Evolutionary conservation across 768 basidiomycete genomes (phyloP).

Genomic region (Lactarius hatsudake): DNA sequence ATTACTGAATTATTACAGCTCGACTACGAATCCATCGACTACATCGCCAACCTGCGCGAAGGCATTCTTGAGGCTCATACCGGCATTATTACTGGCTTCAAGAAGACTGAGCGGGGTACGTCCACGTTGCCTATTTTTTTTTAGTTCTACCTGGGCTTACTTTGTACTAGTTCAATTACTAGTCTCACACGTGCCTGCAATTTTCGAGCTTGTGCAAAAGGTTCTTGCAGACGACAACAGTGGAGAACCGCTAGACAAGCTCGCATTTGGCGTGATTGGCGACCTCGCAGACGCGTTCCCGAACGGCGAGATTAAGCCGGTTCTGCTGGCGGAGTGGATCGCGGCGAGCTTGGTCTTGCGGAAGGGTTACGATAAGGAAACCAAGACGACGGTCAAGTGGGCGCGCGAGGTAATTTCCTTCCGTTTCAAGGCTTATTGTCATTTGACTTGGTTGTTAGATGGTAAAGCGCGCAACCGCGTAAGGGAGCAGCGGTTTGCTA

Average conservation of each 20-base stretch:
- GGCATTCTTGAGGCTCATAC: constrained; percentile 97
- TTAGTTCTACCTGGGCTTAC: not conserved
- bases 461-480: constrained; percentile 68
- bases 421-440: constrained; percentile 9
- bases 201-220: constrained; percentile 80
- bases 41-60: constrained; percentile 85
- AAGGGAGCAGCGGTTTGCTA: not conserved
- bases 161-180: constrained; percentile 47
- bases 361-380: constrained; percentile 69
- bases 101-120: constrained; percentile 75
- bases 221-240: constrained; percentile 80
- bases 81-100: constrained; percentile 88
- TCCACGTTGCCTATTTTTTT: not conserved
- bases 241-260: constrained; percentile 69
- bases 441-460: constrained; percentile 44
- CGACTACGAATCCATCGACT: constrained; percentile 89
- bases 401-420: constrained; percentile 69
- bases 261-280: constrained; percentile 84
- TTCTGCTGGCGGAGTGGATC: constrained; percentile 78
- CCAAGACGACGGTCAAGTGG: constrained; percentile 90
- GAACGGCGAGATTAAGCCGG: constrained; percentile 73
- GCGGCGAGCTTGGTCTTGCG: constrained; percentile 69
- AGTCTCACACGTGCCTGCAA: constrained; percentile 63
- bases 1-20: constrained; percentile 43
- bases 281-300: constrained; percentile 91